A percentile compares a stretch with the other conserved stretches of the same genome.
phyloP scores from a whole-genome alignment of 495 filamentous ascomycete genomes.

The Xylaria acuta region DNA sequence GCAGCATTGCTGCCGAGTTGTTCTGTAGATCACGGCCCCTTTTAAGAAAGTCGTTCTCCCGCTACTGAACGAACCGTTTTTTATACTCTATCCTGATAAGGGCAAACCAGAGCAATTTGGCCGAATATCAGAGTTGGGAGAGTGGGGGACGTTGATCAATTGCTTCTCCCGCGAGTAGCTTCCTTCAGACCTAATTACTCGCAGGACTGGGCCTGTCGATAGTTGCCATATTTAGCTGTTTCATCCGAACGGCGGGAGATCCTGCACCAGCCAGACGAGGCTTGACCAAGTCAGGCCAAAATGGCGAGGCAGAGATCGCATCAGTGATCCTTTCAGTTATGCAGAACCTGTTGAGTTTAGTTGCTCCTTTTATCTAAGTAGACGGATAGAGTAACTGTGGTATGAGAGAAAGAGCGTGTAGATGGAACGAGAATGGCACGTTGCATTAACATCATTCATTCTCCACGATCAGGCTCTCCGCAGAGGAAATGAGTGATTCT shows the following conservation, averaged over 20 bases:
- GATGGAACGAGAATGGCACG: conserved; percentile 1
- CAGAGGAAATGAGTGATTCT: neutral
- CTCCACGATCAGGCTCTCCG: neutral
- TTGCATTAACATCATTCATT: neutral
- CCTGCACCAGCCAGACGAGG: conserved; percentile 8
- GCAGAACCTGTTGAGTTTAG: neutral
- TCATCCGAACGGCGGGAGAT: conserved; percentile 16
- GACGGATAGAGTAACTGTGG: neutral
- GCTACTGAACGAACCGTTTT: neutral
- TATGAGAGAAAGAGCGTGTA: neutral
- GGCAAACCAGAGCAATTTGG: neutral
- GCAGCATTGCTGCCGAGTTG: neutral
- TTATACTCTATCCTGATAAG: neutral
- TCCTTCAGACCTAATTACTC: conserved; percentile 7
- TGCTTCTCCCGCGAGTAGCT: neutral
- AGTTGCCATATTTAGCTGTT: conserved; percentile 21
- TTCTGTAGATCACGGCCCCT: neutral
- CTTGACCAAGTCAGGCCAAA: neutral
- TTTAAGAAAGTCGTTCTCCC: conserved; percentile 7
- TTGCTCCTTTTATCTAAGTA: neutral
- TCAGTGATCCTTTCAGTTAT: neutral
- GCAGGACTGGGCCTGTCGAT: conserved; percentile 15
- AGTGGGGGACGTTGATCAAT: conserved; percentile 9
- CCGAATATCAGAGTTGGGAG: conserved; percentile 7
- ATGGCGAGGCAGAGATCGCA: neutral